Evolutionary conservation across 192 early-diverging fungal species (phyloP).

Genomic region (Linnemannia hyalina): DNA sequence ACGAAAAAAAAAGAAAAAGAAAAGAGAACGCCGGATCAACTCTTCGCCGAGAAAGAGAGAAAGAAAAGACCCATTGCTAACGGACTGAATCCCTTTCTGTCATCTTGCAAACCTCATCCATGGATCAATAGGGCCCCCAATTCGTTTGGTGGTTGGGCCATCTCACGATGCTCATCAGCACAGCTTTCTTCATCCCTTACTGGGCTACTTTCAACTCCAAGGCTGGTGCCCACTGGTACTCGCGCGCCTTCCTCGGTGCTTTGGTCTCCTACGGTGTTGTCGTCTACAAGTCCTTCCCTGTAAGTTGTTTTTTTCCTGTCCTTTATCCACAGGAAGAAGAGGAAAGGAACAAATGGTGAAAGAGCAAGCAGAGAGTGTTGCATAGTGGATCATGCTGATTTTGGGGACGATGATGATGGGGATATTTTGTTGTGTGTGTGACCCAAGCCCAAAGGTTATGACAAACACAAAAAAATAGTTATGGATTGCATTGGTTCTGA

Average conservation of each 20-base stretch:
- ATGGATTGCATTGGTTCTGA: neutral
- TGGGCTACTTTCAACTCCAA: conserved; percentile 58
- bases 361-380: neutral
- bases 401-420: neutral
- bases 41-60: neutral
- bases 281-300: conserved; percentile 82
- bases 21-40: neutral
- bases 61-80: neutral
- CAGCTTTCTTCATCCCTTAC: conserved; percentile 56
- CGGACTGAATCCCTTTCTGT: neutral
- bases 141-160: conserved; percentile 69
- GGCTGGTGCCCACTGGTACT: conserved; percentile 62
- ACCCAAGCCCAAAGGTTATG: neutral
- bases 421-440: neutral
- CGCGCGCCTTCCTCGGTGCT: conserved; percentile 75
- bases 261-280: conserved; percentile 81
- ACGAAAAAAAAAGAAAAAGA: neutral
- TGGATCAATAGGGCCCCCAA: conserved; percentile 59
- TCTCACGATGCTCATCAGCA: conserved; percentile 57
- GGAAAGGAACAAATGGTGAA: neutral
- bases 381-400: neutral
- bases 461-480: no score
- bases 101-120: neutral
- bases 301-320: conserved; percentile 57
- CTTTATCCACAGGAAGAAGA: neutral